Evolutionary conservation across 345 rosid species (phyloP).

Genomic region (Bruguiera gymnorhiza): DNA sequence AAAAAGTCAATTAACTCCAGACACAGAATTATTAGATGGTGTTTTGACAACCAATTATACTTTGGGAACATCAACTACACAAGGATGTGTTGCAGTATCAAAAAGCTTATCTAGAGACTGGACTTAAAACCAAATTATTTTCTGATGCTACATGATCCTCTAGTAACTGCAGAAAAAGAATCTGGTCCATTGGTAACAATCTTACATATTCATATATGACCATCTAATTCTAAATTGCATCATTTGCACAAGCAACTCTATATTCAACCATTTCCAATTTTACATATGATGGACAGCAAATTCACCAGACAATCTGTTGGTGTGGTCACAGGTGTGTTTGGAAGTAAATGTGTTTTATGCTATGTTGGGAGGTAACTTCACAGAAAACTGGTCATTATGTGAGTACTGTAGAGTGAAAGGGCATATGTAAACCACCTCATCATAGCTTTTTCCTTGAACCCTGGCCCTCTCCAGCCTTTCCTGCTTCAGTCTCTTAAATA

Average conservation of each 20-base stretch:
- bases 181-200: no score
- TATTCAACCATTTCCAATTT: no score
- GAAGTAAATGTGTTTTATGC: no score
- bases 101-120: background rate
- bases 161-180: no score
- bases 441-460: constrained; percentile 64
- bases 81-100: background rate
- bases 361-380: background rate
- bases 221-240: no score
- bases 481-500: constrained; percentile 63
- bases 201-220: no score
- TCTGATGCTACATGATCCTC: no score
- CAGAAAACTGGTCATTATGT: background rate
- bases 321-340: no score
- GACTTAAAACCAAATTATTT: background rate
- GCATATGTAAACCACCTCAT: constrained; percentile 60
- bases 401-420: background rate
- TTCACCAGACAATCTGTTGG: no score
- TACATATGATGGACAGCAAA: no score
- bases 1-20: background rate
- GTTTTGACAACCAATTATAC: background rate
- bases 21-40: background rate
- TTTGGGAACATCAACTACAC: background rate
- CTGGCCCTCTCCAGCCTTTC: constrained; percentile 89
- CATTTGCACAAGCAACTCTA: no score